A percentile compares a stretch with the other conserved stretches of the same genome.
Conservation (phyloP, 768 basidiomycete species). For the Jaapia argillacea region DNA sequence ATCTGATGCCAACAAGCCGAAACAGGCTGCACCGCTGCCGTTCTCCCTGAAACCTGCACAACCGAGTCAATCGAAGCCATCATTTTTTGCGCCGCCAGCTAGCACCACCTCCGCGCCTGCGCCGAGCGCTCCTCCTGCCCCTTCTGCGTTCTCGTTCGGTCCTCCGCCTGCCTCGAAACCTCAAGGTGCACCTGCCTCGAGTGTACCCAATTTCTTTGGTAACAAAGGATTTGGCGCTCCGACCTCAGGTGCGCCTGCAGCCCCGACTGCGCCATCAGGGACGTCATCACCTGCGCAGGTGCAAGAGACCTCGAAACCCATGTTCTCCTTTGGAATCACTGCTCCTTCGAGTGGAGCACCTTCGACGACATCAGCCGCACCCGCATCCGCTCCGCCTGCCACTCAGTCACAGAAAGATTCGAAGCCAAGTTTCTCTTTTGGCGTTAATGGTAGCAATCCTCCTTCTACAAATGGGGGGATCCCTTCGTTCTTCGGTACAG, state of each 20-base stretch:
- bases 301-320: too few relatives aligned
- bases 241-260: too few relatives aligned
- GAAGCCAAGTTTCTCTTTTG: not conserved
- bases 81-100: too few relatives aligned
- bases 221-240: too few relatives aligned
- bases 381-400: constrained; percentile 2
- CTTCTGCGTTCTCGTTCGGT: constrained; percentile 4
- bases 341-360: not conserved
- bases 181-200: not conserved
- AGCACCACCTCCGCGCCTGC: too few relatives aligned
- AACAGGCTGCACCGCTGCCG: too few relatives aligned
- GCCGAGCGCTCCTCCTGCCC: not conserved
- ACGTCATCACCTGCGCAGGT: too few relatives aligned
- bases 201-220: constrained; percentile 3
- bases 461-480: not conserved
- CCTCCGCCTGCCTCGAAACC: constrained; percentile 5
- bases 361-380: constrained; percentile 2
- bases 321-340: not conserved
- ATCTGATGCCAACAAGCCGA: too few relatives aligned
- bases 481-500: constrained; percentile 3
- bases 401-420: too few relatives aligned
- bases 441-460: not conserved
- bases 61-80: too few relatives aligned
- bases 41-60: too few relatives aligned
- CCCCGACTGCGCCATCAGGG: too few relatives aligned